phyloP scores from a whole-genome alignment of 768 basidiomycete genomes.

The Tremella yokohamensis region DNA sequence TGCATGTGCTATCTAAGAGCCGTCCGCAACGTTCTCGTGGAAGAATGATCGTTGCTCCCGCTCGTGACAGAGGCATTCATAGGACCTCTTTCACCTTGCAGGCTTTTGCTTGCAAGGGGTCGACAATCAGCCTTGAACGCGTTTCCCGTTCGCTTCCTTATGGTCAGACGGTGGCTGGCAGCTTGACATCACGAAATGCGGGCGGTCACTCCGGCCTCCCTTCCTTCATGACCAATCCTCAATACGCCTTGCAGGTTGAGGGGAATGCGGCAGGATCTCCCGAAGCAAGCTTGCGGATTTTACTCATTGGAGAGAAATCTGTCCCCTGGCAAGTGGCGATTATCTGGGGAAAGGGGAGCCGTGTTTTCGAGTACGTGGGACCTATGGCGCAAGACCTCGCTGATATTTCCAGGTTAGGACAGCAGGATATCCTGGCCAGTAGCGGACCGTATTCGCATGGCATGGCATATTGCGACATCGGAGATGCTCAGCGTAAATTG shows the following conservation, averaged over 20 bases:
- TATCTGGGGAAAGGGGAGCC: conserved; percentile 70
- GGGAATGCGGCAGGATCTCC: conserved; percentile 53
- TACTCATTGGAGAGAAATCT: conserved; percentile 61
- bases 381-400: not conserved
- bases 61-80: conserved; percentile 38
- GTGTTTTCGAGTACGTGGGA: conserved; percentile 67
- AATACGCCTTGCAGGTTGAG: conserved; percentile 62
- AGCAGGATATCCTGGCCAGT: conserved; percentile 63
- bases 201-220: conserved; percentile 79
- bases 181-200: conserved; percentile 65
- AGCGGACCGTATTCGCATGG: conserved; percentile 83
- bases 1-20: conserved; percentile 54
- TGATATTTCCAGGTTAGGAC: not conserved
- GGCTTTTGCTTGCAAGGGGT: conserved; percentile 19
- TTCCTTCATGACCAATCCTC: conserved; percentile 85
- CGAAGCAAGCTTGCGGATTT: conserved; percentile 53
- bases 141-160: conserved; percentile 24
- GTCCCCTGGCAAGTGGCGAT: conserved; percentile 69
- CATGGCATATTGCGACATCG: conserved; percentile 57
- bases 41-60: conserved; percentile 30
- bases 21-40: conserved; percentile 9
- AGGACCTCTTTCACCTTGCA: conserved; percentile 44
- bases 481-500: conserved; percentile 58
- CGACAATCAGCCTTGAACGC: conserved; percentile 25
- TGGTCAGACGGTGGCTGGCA: conserved; percentile 55